Evolutionary conservation across 306 rosid genomes (phyloP), one percentile per base, ranked within the genome.

Genomic region (Cercis canadensis): DNA sequence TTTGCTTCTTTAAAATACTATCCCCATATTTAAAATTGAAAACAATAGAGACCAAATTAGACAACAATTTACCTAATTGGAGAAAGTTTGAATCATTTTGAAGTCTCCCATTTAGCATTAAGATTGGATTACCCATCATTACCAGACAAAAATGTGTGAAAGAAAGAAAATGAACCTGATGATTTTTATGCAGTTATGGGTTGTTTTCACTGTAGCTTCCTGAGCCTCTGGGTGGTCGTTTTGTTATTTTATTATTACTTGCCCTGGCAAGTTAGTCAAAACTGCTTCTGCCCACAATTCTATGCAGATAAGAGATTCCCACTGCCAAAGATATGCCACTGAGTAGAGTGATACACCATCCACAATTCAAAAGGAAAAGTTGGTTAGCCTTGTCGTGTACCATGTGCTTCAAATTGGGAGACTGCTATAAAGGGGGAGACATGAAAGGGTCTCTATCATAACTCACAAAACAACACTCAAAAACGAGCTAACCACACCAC

Each of bases 381-480:
- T 49, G 59, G 73, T 81, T 81, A 47, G 31, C 34, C 57, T 80
- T 75, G 80, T 82, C 68, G 36, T 40, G 75, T 75, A 82, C 85
- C 85, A 87, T 76, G 78, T 83, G 85, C 84, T 70, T 60, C 49
- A 63, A 67, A 7, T 67, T 74, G 17, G 46, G 65, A 59, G 19
- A 14, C 78, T 16, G 56, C 50, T 76, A 43, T 29, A 60, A 43
- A 71, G 36, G 46, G 24, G 24, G 11, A 7, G 45, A 32, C 65
- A 65, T 7, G 21, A 19, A 65, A 63, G 8, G 18, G n/a, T 56
- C 37, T 40, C 12, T 72, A 33, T 59, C 34, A 36, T 11, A 31
- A n/a, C 43, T 37, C 29, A 37, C 10, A 37, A 37, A 32, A 16
- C 13, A 4, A 36, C 10, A 16, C 52, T 13, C 63, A 19, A 17